Evolutionary conservation across 148 eudicot species (phyloP).

Genomic region (Mesembryanthemum crystallinum): DNA sequence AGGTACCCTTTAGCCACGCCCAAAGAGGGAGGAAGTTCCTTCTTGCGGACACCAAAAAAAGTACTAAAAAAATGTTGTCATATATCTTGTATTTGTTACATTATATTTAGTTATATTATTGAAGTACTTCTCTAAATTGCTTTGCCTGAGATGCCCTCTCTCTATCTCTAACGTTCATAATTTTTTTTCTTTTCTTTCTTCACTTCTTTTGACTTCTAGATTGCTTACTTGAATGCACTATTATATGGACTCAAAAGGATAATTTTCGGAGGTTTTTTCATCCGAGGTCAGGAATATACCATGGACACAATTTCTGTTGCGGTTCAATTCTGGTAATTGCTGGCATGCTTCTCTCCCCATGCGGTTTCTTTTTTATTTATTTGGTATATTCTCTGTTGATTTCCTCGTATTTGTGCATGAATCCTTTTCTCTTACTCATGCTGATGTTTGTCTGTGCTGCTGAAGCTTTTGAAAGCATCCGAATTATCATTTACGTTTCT

Average conservation of each 20-base stretch:
- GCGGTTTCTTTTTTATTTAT: not conserved
- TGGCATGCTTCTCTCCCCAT: not conserved
- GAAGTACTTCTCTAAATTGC: too few relatives aligned
- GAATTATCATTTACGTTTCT: not conserved
- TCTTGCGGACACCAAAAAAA: too few relatives aligned
- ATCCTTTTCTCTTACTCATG: not conserved
- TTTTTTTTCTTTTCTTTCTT: not conserved
- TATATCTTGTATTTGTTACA: too few relatives aligned
- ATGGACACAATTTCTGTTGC: constrained; percentile 97
- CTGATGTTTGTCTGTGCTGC: not conserved
- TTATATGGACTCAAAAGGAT: constrained; percentile 83
- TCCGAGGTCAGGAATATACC: constrained; percentile 85
- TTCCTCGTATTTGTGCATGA: not conserved
- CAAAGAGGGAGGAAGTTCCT: too few relatives aligned
- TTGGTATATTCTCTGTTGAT: not conserved
- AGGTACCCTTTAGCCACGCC: too few relatives aligned
- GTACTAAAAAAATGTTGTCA: too few relatives aligned
- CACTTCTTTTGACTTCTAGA: constrained; percentile 38
- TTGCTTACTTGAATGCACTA: constrained; percentile 85
- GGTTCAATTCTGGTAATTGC: constrained; percentile 81
- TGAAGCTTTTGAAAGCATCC: not conserved
- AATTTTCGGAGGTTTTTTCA: constrained; percentile 95
- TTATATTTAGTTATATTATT: too few relatives aligned
- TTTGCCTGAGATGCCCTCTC: not conserved
- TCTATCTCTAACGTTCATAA: not conserved